Evolutionary conservation across 768 basidiomycete species (phyloP).

Genomic region (Hygrocybe coccinea): DNA sequence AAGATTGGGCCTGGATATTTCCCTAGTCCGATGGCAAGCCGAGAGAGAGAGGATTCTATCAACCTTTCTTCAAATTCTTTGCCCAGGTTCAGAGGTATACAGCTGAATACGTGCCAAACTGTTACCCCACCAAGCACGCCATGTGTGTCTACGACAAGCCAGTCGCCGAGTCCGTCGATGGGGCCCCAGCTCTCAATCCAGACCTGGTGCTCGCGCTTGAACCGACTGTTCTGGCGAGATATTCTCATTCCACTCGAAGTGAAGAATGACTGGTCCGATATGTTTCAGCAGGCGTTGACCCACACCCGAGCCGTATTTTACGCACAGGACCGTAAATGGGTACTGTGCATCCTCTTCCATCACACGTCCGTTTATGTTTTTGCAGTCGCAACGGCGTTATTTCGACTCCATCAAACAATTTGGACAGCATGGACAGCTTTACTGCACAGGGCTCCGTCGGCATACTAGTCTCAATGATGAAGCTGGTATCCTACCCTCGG

Average conservation of each 20-base stretch:
- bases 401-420: neutral
- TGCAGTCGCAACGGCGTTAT: neutral
- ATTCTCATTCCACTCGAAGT: neutral
- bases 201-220: neutral
- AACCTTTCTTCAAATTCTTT: neutral
- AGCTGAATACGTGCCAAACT: neutral
- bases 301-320: neutral
- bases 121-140: neutral
- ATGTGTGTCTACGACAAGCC: neutral
- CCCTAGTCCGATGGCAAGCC: neutral
- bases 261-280: neutral
- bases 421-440: neutral
- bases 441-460: neutral
- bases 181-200: slow-evolving; percentile 3
- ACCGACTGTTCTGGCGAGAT: neutral
- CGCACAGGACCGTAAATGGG: neutral
- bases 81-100: neutral
- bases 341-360: neutral
- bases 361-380: neutral
- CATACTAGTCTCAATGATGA: neutral
- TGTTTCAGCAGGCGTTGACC: neutral
- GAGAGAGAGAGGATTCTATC: slow-evolving; percentile 1
- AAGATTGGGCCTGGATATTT: neutral
- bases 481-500: too few species aligned
- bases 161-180: neutral